phyloP scores from a whole-genome alignment of 805 yeast genomes.

The Ogataea parapolymorpha region DNA sequence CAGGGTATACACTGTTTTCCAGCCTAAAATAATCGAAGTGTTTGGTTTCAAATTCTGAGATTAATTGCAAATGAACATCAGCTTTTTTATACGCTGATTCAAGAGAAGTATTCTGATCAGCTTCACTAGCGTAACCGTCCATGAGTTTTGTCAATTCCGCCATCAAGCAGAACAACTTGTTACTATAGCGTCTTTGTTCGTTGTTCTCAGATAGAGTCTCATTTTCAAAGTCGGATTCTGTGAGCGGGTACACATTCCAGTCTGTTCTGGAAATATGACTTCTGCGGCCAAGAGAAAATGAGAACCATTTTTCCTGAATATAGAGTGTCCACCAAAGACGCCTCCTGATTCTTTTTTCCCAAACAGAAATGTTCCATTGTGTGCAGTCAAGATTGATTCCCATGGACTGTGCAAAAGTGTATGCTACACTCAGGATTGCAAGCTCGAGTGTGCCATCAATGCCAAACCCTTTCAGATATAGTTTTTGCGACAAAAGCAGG shows the following conservation, averaged over 20 bases:
- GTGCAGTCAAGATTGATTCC: slow-evolving; percentile 15
- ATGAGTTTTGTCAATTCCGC: not conserved
- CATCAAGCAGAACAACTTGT: not conserved
- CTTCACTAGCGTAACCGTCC: too few species aligned
- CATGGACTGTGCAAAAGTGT: slow-evolving; percentile 14
- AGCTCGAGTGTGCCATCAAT: too few species aligned
- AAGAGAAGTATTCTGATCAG: too few species aligned
- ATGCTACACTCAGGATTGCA: slow-evolving; percentile 8
- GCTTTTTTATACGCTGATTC: too few species aligned
- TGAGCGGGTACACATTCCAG: slow-evolving; percentile 16
- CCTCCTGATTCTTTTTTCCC: slow-evolving; percentile 18
- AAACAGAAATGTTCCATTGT: slow-evolving; percentile 10
- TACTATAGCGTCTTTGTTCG: too few species aligned
- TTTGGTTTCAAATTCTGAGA: too few species aligned
- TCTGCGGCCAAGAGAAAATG: slow-evolving; percentile 11
- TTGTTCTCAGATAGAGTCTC: too few species aligned
- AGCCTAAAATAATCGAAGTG: too few species aligned
- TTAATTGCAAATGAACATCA: too few species aligned
- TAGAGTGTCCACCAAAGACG: slow-evolving; percentile 20
- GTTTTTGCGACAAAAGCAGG: too few species aligned
- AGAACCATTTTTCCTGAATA: slow-evolving; percentile 19
- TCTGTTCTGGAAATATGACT: slow-evolving; percentile 16
- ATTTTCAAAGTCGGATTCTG: slow-evolving; percentile 7
- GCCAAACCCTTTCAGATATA: too few species aligned
- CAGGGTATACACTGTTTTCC: too few species aligned